Evolutionary conservation across 139 green algal genomes (phyloP), one percentile per base, ranked within the genome.

Genomic region (Tetradesmus lagerheimii): DNA sequence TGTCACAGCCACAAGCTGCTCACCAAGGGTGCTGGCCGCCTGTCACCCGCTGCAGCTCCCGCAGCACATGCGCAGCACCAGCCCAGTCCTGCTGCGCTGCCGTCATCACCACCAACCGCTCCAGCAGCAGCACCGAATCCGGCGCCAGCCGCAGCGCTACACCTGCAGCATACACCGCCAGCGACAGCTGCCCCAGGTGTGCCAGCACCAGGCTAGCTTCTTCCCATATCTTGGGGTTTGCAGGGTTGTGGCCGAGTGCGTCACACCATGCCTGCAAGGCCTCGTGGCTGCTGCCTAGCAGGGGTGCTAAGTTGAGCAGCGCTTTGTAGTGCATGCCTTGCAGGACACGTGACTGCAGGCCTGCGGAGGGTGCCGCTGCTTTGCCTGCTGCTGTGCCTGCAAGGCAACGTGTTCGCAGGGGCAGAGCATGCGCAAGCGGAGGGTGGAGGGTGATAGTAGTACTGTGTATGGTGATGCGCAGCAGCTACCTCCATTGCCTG

Each of bases 261-360:
- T 76, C 45, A 35, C 47, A 47, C 80, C 80, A 86, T 29, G 71
- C 38, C 11, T 86, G 31, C 14, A 86, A 35, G 11, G 80, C 80
- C 20, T 75, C 50, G 4, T 14, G 80, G 31, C 25, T 50, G 11
- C 41, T 31, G 31, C 50, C 80, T 34, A 86, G 50, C n/a, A 86
- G 80, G 31, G 80, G 80, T 34, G 50, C 80, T 3, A 86, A 45
- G 80, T 45, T 86, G 14, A 45, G 37, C 12, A 86, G 31, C 4
- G 76, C 80, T 20, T 76, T 86, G 80, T 45, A 45, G 0, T 34
- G 80, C 80, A 86, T 75, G 50, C 80, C 80, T 50, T 86, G 80
- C n/a, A 86, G 50, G 29, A 50, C 47, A n/a, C 34, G 31, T 4
- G 80, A 76, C 31, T 86, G 80, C 71, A 16, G 5, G 34, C 31